Percentiles rank a stretch among this genome's conserved stretches.
These are phyloP conservation scores for Dictyostelium purpureum DNA, from an alignment of 78 protist genomes.

Conservation along the genomic window DNA sequence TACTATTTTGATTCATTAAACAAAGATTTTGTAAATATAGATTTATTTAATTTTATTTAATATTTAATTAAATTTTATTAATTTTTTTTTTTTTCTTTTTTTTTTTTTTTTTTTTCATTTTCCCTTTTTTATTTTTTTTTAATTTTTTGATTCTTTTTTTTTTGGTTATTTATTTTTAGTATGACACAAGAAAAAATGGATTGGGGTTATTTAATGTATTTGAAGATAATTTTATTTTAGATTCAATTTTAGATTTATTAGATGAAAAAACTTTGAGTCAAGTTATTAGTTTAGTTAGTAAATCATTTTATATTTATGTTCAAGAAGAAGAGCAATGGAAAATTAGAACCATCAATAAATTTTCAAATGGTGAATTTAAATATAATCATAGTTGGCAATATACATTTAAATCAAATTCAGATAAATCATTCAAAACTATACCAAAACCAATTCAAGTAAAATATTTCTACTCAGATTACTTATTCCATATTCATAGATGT, in stretches of 20 bases:
- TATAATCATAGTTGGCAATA: conserved; percentile 35
- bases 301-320: conserved; percentile 54
- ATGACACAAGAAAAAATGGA: conserved; percentile 25
- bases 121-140: neutral
- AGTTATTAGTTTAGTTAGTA: neutral
- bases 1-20: conserved; percentile 59
- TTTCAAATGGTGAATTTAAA: conserved; percentile 33
- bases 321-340: conserved; percentile 74
- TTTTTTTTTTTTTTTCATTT: neutral
- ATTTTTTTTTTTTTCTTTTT: neutral
- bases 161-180: neutral
- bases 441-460: conserved; percentile 28
- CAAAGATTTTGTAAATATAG: conserved; percentile 37
- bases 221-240: conserved; percentile 32
- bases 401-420: neutral
- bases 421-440: neutral
- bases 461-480: conserved; percentile 64
- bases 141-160: neutral
- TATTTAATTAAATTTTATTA: neutral
- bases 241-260: conserved; percentile 18
- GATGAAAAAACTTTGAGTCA: neutral
- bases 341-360: conserved; percentile 12
- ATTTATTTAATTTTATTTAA: too few relatives aligned
- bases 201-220: conserved; percentile 13
- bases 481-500: conserved; percentile 64